Conservation (phyloP, 352 stramenopile species). For the Phytophthora rubi region DNA sequence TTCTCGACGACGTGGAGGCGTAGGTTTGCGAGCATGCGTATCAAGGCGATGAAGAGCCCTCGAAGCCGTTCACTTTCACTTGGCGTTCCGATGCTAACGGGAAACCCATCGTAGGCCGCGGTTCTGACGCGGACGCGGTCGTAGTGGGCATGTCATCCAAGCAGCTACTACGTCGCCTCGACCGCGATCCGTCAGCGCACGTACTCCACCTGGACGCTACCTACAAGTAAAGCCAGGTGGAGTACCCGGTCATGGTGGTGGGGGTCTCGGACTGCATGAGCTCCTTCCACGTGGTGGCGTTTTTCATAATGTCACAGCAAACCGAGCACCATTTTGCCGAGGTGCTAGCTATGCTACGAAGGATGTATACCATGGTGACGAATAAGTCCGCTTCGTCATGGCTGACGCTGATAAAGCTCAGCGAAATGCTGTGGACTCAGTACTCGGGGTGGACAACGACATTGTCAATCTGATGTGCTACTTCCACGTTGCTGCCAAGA, state of each 20-base stretch:
- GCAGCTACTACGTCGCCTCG: background rate
- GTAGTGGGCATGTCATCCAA: slow-evolving; percentile 8
- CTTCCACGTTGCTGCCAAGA: slow-evolving; percentile 1
- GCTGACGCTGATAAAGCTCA: slow-evolving; percentile 11
- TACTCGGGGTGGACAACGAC: slow-evolving; percentile 2
- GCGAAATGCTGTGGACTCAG: background rate
- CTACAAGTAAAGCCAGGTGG: slow-evolving; percentile 26
- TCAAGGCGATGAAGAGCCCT: background rate
- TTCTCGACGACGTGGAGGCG: background rate
- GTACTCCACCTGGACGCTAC: slow-evolving; percentile 29
- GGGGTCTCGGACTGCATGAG: slow-evolving; percentile 27
- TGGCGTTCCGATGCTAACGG: background rate
- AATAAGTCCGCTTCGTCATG: background rate
- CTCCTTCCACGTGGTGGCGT: slow-evolving; percentile 24
- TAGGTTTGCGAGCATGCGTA: slow-evolving; percentile 5
- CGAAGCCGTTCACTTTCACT: slow-evolving; percentile 11
- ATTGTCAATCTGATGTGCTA: slow-evolving; percentile 13
- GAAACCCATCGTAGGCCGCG: background rate
- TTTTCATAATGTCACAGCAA: slow-evolving; percentile 23
- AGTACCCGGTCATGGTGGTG: slow-evolving; percentile 24
- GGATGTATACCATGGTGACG: background rate
- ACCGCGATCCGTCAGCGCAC: slow-evolving; percentile 1
- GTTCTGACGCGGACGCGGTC: slow-evolving; percentile 8
- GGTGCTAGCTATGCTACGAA: background rate
- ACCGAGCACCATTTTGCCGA: slow-evolving; percentile 7